A percentile compares a stretch with the other conserved stretches of the same genome.
These are phyloP conservation scores for Dactylellina parvicollis DNA, from an alignment of 2,329 filamentous ascomycete species.

Conservation along the genomic window DNA sequence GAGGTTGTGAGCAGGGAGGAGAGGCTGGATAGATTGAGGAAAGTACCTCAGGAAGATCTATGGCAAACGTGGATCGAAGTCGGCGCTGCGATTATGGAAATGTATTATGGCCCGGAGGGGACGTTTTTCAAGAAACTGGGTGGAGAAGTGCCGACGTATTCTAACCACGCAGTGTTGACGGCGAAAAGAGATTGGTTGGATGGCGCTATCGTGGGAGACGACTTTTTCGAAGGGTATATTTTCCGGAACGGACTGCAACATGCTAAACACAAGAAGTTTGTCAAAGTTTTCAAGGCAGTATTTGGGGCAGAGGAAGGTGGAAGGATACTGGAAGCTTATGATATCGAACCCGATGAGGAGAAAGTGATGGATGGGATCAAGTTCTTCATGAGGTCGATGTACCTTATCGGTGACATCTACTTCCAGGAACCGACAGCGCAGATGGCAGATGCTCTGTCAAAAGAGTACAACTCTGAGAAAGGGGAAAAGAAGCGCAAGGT, in stretches of 20 bases:
- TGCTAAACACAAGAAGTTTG: slow-evolving; percentile 21
- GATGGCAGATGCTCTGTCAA: slow-evolving; percentile 46
- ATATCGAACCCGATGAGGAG: slow-evolving; percentile 39
- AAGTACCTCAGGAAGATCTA: slow-evolving; percentile 25
- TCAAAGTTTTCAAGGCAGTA: slow-evolving; percentile 17
- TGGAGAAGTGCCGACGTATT: slow-evolving; percentile 14
- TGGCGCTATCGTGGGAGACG: slow-evolving; percentile 55
- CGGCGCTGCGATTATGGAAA: slow-evolving; percentile 33
- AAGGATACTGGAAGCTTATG: slow-evolving; percentile 47
- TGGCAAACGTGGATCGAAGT: slow-evolving; percentile 22
- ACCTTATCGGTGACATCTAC: slow-evolving; percentile 55
- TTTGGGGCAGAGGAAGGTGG: slow-evolving; percentile 23
- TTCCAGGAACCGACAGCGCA: slow-evolving; percentile 51
- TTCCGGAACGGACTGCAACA: slow-evolving; percentile 33
- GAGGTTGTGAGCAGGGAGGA: slow-evolving; percentile 1
- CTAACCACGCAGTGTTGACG: slow-evolving; percentile 24
- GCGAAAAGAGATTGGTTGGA: slow-evolving; percentile 41
- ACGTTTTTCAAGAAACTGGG: slow-evolving; percentile 37
- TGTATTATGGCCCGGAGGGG: slow-evolving; percentile 38
- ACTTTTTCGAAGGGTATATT: slow-evolving; percentile 55
- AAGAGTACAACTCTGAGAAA: slow-evolving; percentile 7
- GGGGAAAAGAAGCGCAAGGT: slow-evolving; percentile 48
- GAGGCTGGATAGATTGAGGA: slow-evolving; percentile 22
- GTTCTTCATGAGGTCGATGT: slow-evolving; percentile 54
- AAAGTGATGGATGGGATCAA: slow-evolving; percentile 43